These are phyloP conservation scores for Ganoderma meredithae DNA, from an alignment of 1,284 basidiomycete species.

Conservation along the genomic window DNA sequence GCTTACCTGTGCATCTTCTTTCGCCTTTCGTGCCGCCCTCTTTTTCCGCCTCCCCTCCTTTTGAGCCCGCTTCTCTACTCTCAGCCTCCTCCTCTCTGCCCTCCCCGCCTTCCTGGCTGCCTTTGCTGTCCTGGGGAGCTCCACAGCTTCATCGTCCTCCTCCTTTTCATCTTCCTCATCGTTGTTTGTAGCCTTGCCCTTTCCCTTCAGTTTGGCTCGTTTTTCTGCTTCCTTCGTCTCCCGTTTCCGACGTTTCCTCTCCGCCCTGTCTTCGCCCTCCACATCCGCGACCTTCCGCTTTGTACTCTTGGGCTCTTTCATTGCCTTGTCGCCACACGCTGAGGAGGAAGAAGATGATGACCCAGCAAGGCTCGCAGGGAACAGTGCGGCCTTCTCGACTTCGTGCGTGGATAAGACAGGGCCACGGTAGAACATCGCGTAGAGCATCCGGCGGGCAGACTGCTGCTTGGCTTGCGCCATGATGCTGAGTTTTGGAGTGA, in stretches of 20 bases:
- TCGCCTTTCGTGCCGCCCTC: constrained; percentile 13
- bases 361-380: background rate
- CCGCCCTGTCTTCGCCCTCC: constrained; percentile 26
- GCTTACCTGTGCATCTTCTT: background rate
- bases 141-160: background rate
- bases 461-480: constrained; percentile 78
- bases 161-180: background rate
- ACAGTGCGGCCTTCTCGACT: constrained; percentile 24
- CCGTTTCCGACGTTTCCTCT: constrained; percentile 29
- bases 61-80: constrained; percentile 36
- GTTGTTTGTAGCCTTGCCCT: constrained; percentile 11
- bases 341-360: constrained; percentile 2
- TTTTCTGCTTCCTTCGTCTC: constrained; percentile 26
- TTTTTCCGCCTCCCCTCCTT: constrained; percentile 37
- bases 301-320: constrained; percentile 27
- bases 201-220: constrained; percentile 18
- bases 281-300: constrained; percentile 30
- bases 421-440: constrained; percentile 84
- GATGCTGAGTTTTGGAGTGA: constrained; percentile 55
- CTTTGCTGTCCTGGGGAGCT: constrained; percentile 17
- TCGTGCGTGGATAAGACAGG: constrained; percentile 62
- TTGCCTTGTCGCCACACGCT: constrained; percentile 24
- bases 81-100: constrained; percentile 36
- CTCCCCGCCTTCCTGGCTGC: constrained; percentile 32
- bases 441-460: constrained; percentile 76